Evolutionary conservation across 306 rosid species (phyloP).

Genomic region (Cajanus cajan): DNA sequence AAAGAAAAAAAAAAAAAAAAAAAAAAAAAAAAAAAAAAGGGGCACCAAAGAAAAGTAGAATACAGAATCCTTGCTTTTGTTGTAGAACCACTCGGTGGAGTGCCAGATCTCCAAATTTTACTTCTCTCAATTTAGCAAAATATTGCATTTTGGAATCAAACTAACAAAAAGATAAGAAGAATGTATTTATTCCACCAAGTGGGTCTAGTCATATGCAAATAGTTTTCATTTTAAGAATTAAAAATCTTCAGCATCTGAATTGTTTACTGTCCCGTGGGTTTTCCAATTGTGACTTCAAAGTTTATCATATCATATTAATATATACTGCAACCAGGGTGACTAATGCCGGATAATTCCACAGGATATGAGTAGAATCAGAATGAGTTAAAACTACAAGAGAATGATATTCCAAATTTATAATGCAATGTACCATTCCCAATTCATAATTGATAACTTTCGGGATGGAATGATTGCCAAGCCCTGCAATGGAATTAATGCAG

Average conservation of each 20-base stretch:
- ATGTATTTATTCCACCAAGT: constrained; percentile 29
- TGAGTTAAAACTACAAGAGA: background rate
- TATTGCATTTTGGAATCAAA: constrained; percentile 22
- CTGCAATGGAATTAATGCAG: background rate
- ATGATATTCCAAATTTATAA: background rate
- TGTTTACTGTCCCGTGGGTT: constrained; percentile 19
- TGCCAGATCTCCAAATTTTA: constrained; percentile 10
- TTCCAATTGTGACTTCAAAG: constrained; percentile 8
- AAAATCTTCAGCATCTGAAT: constrained; percentile 31
- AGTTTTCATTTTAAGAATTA: background rate
- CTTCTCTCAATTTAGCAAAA: background rate
- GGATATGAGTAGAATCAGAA: background rate
- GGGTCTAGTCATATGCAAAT: constrained; percentile 17
- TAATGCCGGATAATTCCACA: constrained; percentile 11
- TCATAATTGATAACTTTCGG: background rate
- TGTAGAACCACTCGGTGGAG: constrained; percentile 24
- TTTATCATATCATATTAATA: background rate
- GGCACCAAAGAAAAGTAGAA: background rate
- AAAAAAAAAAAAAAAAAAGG: too few relatives aligned
- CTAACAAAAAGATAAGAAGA: constrained; percentile 11
- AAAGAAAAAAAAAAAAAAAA: too few relatives aligned
- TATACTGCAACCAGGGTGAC: background rate
- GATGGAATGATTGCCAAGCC: background rate
- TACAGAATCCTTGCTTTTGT: constrained; percentile 29
- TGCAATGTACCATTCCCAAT: background rate